Evolutionary conservation across 2,329 filamentous ascomycete species (phyloP).

Genomic region (Botrytis byssoidea): DNA sequence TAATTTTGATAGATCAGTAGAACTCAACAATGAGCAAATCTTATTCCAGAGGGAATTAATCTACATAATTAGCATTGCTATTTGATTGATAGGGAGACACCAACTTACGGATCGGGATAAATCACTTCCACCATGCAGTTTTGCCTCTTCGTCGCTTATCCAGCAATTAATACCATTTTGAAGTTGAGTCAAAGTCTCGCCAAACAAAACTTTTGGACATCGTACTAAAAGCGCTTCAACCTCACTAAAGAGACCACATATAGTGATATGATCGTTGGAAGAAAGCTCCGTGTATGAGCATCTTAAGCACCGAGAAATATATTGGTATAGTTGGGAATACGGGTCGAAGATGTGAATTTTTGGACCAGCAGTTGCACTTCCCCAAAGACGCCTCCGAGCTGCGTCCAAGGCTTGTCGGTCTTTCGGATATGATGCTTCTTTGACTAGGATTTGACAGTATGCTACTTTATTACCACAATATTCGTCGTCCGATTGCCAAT

Average conservation of each 20-base stretch:
- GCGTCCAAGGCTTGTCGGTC: slow-evolving; percentile 64
- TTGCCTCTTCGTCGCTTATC: slow-evolving; percentile 57
- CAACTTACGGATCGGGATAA: slow-evolving; percentile 48
- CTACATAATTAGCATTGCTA: slow-evolving; percentile 42
- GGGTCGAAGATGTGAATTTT: slow-evolving; percentile 54
- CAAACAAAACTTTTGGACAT: slow-evolving; percentile 37
- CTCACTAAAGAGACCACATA: slow-evolving; percentile 53
- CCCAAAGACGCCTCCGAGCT: slow-evolving; percentile 66
- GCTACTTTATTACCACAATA: slow-evolving; percentile 30
- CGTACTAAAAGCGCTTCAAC: slow-evolving; percentile 41
- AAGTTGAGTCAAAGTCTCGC: slow-evolving; percentile 51
- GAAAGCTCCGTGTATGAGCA: slow-evolving; percentile 49
- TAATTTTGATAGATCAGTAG: slow-evolving; percentile 43
- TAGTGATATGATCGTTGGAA: slow-evolving; percentile 42
- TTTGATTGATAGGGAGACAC: slow-evolving; percentile 11
- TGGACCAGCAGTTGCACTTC: slow-evolving; percentile 46
- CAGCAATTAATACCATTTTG: slow-evolving; percentile 63
- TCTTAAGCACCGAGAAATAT: slow-evolving; percentile 53
- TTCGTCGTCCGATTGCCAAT: slow-evolving; percentile 31
- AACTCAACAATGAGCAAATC: slow-evolving; percentile 41
- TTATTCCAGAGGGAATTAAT: slow-evolving; percentile 51
- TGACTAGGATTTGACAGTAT: slow-evolving; percentile 35
- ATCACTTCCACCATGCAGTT: slow-evolving; percentile 44
- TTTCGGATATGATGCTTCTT: slow-evolving; percentile 52
- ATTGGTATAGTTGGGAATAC: slow-evolving; percentile 64